Percentiles rank a stretch among this genome's conserved stretches.
These are phyloP conservation scores for Litchi chinensis DNA, from an alignment of 345 rosid genomes.

Conservation along the genomic window DNA sequence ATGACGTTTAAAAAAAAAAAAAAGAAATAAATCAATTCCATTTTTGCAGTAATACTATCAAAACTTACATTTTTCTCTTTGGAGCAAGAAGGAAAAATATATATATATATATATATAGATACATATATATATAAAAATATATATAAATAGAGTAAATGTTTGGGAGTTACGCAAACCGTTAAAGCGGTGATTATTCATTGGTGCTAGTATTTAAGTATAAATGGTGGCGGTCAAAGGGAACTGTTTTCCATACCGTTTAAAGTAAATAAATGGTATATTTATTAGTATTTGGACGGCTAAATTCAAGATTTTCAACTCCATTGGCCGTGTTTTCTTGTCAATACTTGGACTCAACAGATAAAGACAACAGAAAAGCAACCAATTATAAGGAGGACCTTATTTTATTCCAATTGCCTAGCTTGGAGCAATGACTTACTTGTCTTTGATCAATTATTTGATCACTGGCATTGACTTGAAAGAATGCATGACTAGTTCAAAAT, in stretches of 20 bases:
- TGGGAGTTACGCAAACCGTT: too few species aligned
- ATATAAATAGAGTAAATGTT: too few species aligned
- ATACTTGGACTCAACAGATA: neutral
- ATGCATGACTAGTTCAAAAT: neutral
- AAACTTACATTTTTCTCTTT: too few species aligned
- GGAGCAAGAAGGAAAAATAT: too few species aligned
- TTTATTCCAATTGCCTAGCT: neutral
- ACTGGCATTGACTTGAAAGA: neutral
- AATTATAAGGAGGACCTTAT: neutral
- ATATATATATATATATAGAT: too few species aligned
- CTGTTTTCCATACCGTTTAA: neutral
- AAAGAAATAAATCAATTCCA: too few species aligned
- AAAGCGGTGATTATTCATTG: too few species aligned
- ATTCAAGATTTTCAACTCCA: neutral
- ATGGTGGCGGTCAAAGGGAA: neutral
- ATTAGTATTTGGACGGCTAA: neutral
- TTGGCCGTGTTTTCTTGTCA: neutral
- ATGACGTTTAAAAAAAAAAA: too few species aligned
- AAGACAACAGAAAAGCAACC: neutral
- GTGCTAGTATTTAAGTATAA: neutral
- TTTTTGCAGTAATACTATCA: too few species aligned
- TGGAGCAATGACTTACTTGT: neutral
- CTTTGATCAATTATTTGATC: neutral
- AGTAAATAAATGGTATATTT: neutral
- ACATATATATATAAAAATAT: too few species aligned